Evolutionary conservation across 2,329 filamentous ascomycete genomes (phyloP), one percentile per base, ranked within the genome.

Genomic region (Penicillium sp.): DNA sequence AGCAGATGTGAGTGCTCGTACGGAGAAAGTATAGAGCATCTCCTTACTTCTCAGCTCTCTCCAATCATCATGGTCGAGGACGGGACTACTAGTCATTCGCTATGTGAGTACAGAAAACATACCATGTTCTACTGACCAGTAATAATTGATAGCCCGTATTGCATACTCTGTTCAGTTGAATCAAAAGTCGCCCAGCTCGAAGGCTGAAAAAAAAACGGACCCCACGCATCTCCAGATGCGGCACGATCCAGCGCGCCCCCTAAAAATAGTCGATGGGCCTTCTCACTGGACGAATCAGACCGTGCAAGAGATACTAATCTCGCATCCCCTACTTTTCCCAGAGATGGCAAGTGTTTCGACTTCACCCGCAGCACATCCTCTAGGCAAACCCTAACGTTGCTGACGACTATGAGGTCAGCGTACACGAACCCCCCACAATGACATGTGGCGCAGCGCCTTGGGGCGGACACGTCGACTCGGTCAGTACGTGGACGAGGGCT

Each of bases 331-430:
- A 31, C 28, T 16, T 21, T 16, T 21, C 31, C 18, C n/a, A 31
- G 23, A 28, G 39, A 26, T 14, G 11, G 21, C 6, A 43, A 28
- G 11, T 23, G 37, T 19, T 8, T 28, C 13, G 37, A 42, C 37
- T 42, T 26, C 2, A 14, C 3, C 13, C 37, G 21, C 23, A n/a
- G 21, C 23, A 28, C 13, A 28, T 43, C 14, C 39, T 43, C 39
- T n/a, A 40, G 37, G 37, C 21, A 26, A 43, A 29, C 14, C 7
- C 39, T 14, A 43, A 18, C 4, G 11, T 28, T 26, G 23, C 39
- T 43, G 39, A 43, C n/a, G 39, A 43, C 21, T 16, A 43, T 43
- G 39, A 43, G 39, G 24, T 43, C 39, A 43, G 39, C 39, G 21
- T 16, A 43, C 39, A 43, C 39, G 23, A 28, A 26, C 14, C 23